phyloP scores from a whole-genome alignment of 208 protist species.

The Crithidia bombi region DNA sequence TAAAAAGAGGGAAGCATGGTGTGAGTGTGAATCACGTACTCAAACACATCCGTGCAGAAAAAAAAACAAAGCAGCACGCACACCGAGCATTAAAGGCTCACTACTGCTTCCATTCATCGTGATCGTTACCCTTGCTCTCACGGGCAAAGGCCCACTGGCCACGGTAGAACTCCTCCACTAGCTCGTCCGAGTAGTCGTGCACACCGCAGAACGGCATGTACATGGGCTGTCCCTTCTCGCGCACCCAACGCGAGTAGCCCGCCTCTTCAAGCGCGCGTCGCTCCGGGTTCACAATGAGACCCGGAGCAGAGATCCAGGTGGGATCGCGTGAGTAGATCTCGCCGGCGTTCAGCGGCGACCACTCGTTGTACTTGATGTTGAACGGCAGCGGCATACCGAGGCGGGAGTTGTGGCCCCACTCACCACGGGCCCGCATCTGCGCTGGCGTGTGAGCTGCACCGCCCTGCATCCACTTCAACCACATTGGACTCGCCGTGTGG shows the following conservation, averaged over 20 bases:
- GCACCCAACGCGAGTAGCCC: constrained; percentile 85
- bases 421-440: constrained; percentile 86
- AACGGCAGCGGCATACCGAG: constrained; percentile 80
- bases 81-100: background rate
- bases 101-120: constrained; percentile 91
- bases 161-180: constrained; percentile 92
- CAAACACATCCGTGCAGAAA: constrained; percentile 2
- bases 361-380: constrained; percentile 88
- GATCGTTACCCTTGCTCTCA: constrained; percentile 87
- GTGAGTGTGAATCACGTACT: too few relatives aligned
- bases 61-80: constrained; percentile 9
- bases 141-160: constrained; percentile 88
- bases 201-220: constrained; percentile 91
- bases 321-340: constrained; percentile 78
- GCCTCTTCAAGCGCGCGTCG: constrained; percentile 75
- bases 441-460: constrained; percentile 84
- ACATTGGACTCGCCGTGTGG: constrained; percentile 71
- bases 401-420: constrained; percentile 88
- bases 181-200: constrained; percentile 88
- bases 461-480: constrained; percentile 87
- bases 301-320: constrained; percentile 78
- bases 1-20: too few relatives aligned
- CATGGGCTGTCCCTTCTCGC: constrained; percentile 82
- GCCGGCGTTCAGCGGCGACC: constrained; percentile 67
- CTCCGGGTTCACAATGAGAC: constrained; percentile 83